Conservation (phyloP, 2,329 filamentous ascomycete genomes). For the Bertia moriformis region DNA sequence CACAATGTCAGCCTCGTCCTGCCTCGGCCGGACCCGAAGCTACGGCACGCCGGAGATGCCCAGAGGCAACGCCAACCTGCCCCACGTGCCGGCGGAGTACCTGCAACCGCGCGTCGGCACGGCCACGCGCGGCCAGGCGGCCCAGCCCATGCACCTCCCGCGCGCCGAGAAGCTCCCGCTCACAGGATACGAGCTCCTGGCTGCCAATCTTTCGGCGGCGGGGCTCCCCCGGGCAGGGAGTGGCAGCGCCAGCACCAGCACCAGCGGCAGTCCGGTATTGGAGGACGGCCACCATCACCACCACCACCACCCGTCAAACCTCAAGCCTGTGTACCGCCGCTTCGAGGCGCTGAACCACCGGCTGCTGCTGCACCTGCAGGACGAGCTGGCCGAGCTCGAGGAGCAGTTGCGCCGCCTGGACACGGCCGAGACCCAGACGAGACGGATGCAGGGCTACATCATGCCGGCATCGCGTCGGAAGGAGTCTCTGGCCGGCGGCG, state of each 20-base stretch:
- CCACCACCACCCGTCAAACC: constrained; percentile 3
- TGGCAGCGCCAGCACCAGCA: constrained; percentile 6
- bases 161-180: constrained; percentile 21
- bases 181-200: constrained; percentile 46
- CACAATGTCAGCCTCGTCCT: background rate
- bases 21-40: too few relatives aligned
- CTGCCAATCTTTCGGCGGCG: constrained; percentile 31
- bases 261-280: constrained; percentile 8
- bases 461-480: constrained; percentile 44
- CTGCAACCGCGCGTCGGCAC: constrained; percentile 17
- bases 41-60: constrained; percentile 28
- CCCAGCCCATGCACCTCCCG: constrained; percentile 13
- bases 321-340: constrained; percentile 65
- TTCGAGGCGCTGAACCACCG: constrained; percentile 76
- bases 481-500: constrained; percentile 35
- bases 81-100: constrained; percentile 18
- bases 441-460: constrained; percentile 25
- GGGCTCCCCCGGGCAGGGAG: constrained; percentile 6
- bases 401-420: constrained; percentile 62
- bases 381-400: constrained; percentile 70
- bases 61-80: constrained; percentile 19
- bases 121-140: too few relatives aligned
- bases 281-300: constrained; percentile 12
- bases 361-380: constrained; percentile 68
- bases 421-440: constrained; percentile 26